A percentile compares a stretch with the other conserved stretches of the same genome.
Evolutionary conservation across 306 rosid genomes (phyloP).

Genomic region (Alnus rubra): DNA sequence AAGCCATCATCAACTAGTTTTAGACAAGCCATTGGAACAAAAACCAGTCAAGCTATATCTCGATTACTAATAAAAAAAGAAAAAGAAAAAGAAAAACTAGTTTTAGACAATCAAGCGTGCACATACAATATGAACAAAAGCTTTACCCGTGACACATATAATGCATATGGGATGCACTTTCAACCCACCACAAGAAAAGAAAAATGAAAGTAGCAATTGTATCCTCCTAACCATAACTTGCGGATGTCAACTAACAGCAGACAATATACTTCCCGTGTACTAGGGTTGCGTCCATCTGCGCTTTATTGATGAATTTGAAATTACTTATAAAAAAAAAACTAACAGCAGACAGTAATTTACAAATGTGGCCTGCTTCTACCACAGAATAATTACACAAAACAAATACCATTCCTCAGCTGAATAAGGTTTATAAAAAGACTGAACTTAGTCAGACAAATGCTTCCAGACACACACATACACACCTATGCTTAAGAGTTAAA

Average conservation of each 20-base stretch:
- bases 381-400: neutral
- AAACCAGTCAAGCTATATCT: too few species aligned
- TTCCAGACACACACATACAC: neutral
- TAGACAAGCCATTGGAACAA: too few species aligned
- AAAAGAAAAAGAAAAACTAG: neutral
- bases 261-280: too few species aligned
- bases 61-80: too few species aligned
- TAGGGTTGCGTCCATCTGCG: too few species aligned
- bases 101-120: neutral
- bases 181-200: neutral
- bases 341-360: neutral
- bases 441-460: neutral
- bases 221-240: neutral
- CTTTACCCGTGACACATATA: neutral
- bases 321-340: too few species aligned
- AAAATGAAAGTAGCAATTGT: neutral
- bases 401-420: neutral
- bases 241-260: neutral
- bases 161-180: neutral
- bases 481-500: neutral
- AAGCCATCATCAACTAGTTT: neutral
- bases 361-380: neutral
- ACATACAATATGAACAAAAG: neutral
- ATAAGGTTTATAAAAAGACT: neutral
- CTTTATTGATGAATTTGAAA: too few species aligned